Evolutionary conservation across 805 yeast species (phyloP).

Genomic region (Metschnikowia aberdeeniae): DNA sequence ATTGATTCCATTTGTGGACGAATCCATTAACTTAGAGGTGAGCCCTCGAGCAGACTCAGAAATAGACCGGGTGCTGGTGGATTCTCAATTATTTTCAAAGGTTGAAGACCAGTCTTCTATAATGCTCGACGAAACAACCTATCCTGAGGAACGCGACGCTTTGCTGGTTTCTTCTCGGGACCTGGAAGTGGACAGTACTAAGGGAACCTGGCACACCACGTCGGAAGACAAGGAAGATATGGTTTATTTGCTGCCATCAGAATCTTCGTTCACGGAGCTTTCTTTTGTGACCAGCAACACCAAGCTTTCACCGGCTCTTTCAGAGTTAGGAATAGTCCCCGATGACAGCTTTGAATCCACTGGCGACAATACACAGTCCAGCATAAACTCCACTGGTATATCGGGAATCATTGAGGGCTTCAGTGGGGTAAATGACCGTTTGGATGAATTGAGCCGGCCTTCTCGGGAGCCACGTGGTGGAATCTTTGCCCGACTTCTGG

Average conservation of each 20-base stretch:
- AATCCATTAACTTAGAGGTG: no score
- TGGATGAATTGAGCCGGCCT: background rate
- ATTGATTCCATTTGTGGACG: conserved; percentile 10
- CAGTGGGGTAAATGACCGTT: background rate
- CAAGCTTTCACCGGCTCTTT: background rate
- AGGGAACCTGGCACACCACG: background rate
- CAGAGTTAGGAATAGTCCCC: no score
- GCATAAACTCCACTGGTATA: background rate
- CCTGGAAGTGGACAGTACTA: background rate
- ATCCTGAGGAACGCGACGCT: no score
- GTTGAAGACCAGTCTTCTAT: no score
- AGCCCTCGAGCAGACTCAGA: no score
- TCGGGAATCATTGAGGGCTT: conserved; percentile 1
- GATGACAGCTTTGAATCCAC: background rate
- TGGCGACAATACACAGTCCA: background rate
- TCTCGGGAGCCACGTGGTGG: background rate
- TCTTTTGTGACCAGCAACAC: conserved; percentile 11
- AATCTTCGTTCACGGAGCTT: conserved; percentile 11
- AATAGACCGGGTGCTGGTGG: no score
- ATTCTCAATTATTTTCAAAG: no score
- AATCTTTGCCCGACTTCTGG: background rate
- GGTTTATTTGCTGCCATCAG: conserved; percentile 8
- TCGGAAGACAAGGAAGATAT: background rate
- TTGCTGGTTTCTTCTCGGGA: background rate
- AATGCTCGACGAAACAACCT: no score